Evolutionary conservation across 495 filamentous ascomycete genomes (phyloP).

Genomic region (Trypethelium eluteriae): DNA sequence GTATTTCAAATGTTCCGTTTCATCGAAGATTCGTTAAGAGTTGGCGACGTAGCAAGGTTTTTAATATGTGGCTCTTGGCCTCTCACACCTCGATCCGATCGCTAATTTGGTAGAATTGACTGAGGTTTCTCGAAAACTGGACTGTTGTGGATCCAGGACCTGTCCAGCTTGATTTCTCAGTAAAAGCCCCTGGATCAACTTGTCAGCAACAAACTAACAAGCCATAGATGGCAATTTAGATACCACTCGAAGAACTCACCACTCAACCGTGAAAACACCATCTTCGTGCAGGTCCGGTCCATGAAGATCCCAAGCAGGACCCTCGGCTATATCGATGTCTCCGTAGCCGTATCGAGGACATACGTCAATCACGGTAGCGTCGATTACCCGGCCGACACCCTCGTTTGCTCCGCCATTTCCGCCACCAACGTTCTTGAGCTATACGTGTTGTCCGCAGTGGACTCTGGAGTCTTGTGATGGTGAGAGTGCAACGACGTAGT

Average conservation of each 20-base stretch:
- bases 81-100: too few species aligned
- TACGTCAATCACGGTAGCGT: background rate
- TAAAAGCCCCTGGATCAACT: too few species aligned
- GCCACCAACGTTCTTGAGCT: background rate
- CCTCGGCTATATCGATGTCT: background rate
- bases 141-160: too few species aligned
- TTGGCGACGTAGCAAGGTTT: too few species aligned
- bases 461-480: background rate
- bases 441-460: slow-evolving; percentile 4
- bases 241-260: background rate
- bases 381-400: background rate
- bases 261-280: background rate
- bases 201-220: too few species aligned
- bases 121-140: too few species aligned
- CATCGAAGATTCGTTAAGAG: too few species aligned
- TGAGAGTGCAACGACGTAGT: background rate
- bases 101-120: too few species aligned
- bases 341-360: background rate
- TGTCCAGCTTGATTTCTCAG: too few species aligned
- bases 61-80: too few species aligned
- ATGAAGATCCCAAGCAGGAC: background rate
- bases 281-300: slow-evolving; percentile 1
- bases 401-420: background rate
- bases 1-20: too few species aligned
- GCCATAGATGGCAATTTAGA: too few species aligned